phyloP scores from a whole-genome alignment of 495 filamentous ascomycete species.

The Xylaria scruposa region DNA sequence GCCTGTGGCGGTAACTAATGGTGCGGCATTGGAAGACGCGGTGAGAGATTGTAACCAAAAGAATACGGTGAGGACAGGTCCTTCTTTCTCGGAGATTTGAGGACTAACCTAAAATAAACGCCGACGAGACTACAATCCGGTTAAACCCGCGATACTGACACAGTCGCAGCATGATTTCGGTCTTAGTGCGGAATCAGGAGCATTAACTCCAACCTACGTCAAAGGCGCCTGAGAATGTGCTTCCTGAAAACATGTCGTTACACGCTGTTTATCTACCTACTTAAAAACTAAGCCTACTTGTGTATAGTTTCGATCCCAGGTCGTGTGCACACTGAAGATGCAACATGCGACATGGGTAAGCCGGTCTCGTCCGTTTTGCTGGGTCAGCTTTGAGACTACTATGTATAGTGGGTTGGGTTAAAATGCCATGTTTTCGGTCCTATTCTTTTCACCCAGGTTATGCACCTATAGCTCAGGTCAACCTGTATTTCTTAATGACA shows the following conservation, averaged over 20 bases:
- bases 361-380: neutral
- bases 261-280: neutral
- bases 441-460: neutral
- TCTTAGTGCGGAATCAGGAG: neutral
- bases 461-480: neutral
- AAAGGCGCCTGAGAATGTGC: too few relatives aligned
- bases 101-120: neutral
- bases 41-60: neutral
- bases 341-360: neutral
- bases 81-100: neutral
- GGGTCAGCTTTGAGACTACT: neutral
- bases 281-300: neutral
- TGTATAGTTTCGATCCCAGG: neutral
- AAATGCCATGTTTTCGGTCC: neutral
- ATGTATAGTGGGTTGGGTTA: neutral
- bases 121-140: neutral
- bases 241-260: too few relatives aligned
- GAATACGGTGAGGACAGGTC: neutral
- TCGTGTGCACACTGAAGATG: neutral
- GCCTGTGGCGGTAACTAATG: neutral
- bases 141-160: neutral
- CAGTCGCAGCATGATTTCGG: too few relatives aligned
- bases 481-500: too few relatives aligned
- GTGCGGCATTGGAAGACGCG: neutral
- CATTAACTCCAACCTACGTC: neutral